Evolutionary conservation across 805 yeast species (phyloP), one percentile per base, ranked within the genome.

Genomic region (Suhomyces xylopsoci): DNA sequence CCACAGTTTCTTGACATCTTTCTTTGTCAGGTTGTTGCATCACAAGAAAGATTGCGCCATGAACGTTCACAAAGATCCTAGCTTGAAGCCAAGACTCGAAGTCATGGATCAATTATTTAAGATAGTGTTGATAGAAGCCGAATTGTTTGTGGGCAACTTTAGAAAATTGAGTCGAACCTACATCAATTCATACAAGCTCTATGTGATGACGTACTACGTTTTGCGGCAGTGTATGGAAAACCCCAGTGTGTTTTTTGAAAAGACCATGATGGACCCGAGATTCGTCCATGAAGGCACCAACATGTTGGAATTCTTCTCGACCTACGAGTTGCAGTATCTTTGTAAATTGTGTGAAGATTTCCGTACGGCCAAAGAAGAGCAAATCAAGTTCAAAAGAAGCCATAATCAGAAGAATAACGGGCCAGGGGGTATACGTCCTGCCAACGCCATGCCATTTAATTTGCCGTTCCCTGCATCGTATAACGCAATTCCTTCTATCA

Each of bases 81-180:
- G 57, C 28, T 20, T 52, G n/a, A 52, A 54, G 41, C 59, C 57
- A 47, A 57, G 77, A 19, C 55, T 67, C 12, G 69, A 69, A 32
- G 70, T 69, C 2, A 62, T 70, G 19, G 71, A 71, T 53, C 57
- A 54, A 15, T 59, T 75, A 41, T 71, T 73, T 51, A 62, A 59
- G 12, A 60, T 68, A 36, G 64, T 70, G 10, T 57, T 75, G 26
- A 52, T 65, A 0, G 78, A 75, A 50, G 72, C 78, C 1, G 79
- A 74, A 48, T 58, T 74, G 7, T 75, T 74, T 55, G 77, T 74
- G 30, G 79, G 79, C 1, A 70, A 71, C 55, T 75, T 75, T 61
- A 47, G 74, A 22, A 66, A 65, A 32, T 63, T 75, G 55, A 69
- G 78, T 55, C 54, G 63, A 19, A 66, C 66, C 5, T 74, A 75